Evolutionary conservation across 805 yeast genomes (phyloP).

Genomic region (Lipomyces oligophaga): DNA sequence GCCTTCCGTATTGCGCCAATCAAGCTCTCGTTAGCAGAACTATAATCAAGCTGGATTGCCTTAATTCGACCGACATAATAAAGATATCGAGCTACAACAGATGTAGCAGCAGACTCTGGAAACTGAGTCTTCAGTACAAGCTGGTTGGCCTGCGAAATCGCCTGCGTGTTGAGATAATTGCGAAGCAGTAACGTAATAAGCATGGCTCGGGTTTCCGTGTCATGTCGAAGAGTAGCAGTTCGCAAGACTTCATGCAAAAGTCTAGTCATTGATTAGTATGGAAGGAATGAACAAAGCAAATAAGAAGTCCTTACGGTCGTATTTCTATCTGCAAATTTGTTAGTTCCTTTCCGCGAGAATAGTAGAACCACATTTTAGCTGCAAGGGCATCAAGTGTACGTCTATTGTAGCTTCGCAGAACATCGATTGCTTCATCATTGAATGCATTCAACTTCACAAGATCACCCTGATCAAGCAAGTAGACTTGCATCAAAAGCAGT

Average conservation of each 20-base stretch:
- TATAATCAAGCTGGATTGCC: conserved; percentile 88
- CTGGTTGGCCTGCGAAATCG: conserved; percentile 81
- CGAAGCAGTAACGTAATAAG: conserved; percentile 81
- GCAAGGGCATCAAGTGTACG: conserved; percentile 80
- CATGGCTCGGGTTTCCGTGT: conserved; percentile 84
- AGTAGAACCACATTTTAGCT: conserved; percentile 92
- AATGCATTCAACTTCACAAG: conserved; percentile 50
- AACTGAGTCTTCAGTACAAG: conserved; percentile 84
- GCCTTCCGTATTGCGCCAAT: conserved; percentile 95
- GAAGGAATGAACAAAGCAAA: not conserved
- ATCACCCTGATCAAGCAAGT: conserved; percentile 60
- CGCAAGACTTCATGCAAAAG: conserved; percentile 70
- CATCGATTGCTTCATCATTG: conserved; percentile 49
- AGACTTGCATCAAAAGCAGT: conserved; percentile 74
- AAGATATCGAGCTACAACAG: conserved; percentile 86
- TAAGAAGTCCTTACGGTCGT: conserved; percentile 44
- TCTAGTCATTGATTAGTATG: conserved; percentile 3
- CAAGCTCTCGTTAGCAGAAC: conserved; percentile 82
- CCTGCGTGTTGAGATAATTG: conserved; percentile 71
- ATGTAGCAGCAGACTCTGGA: conserved; percentile 78
- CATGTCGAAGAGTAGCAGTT: conserved; percentile 88
- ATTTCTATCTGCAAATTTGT: conserved; percentile 49
- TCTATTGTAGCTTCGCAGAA: conserved; percentile 63
- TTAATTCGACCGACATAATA: conserved; percentile 87
- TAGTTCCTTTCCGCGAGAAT: conserved; percentile 72